These are phyloP conservation scores for Meyerozyma athensensis DNA, from an alignment of 1,139 yeast genomes.

Conservation along the genomic window DNA sequence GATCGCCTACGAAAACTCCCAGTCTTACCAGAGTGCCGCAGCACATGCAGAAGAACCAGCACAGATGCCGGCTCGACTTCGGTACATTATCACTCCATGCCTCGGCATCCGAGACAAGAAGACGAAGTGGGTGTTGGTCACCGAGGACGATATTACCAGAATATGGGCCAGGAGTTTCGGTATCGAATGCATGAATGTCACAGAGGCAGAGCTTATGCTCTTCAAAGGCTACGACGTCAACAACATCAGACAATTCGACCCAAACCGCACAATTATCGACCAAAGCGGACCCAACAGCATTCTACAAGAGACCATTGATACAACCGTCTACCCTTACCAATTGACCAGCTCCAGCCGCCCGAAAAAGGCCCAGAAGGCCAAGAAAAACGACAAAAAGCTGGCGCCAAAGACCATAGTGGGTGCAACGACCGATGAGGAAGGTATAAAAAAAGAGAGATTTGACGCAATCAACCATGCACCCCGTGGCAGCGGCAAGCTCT, in stretches of 20 bases:
- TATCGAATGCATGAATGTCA: slow-evolving; percentile 45
- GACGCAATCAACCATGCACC: slow-evolving; percentile 50
- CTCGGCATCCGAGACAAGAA: slow-evolving; percentile 38
- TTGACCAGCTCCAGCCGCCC: background rate
- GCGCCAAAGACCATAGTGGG: slow-evolving; percentile 13
- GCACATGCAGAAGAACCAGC: slow-evolving; percentile 34
- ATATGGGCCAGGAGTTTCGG: slow-evolving; percentile 57
- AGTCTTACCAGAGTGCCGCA: slow-evolving; percentile 23
- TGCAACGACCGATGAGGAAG: slow-evolving; percentile 20
- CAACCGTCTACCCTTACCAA: slow-evolving; percentile 29
- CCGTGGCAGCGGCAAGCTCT: slow-evolving; percentile 48
- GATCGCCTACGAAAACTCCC: slow-evolving; percentile 32
- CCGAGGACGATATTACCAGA: slow-evolving; percentile 50
- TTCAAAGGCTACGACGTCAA: slow-evolving; percentile 37
- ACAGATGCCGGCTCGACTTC: slow-evolving; percentile 45
- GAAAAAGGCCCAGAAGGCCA: background rate
- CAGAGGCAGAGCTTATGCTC: slow-evolving; percentile 46
- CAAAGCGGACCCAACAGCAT: slow-evolving; percentile 19
- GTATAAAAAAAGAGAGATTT: slow-evolving; percentile 37
- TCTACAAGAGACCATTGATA: slow-evolving; percentile 36
- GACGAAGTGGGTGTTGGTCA: slow-evolving; percentile 44
- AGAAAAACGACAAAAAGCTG: slow-evolving; percentile 4
- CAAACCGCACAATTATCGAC: slow-evolving; percentile 26
- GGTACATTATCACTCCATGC: slow-evolving; percentile 47
- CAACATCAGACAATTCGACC: slow-evolving; percentile 20